phyloP scores from a whole-genome alignment of 2,329 filamentous ascomycete genomes.

The Drechslerella coelobrocha region DNA sequence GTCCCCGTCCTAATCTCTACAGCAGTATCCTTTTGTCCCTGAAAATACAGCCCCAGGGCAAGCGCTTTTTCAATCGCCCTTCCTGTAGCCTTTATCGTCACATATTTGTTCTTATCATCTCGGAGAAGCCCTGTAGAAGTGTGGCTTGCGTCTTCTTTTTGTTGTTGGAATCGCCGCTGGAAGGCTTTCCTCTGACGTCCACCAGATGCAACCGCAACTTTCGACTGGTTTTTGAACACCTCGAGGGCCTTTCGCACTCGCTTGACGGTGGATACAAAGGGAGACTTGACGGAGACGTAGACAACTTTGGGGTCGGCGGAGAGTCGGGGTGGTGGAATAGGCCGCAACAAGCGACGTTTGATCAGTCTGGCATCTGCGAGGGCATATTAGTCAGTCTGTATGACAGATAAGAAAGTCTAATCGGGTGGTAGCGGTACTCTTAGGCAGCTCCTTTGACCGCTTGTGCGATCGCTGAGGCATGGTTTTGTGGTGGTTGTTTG shows the following conservation, averaged over 20 bases:
- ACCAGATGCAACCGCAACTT: constrained; percentile 58
- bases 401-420: not conserved
- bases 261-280: constrained; percentile 72
- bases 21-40: constrained; percentile 66
- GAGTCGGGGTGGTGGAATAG: constrained; percentile 33
- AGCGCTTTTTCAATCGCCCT: constrained; percentile 71
- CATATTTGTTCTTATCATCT: constrained; percentile 60
- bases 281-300: constrained; percentile 70
- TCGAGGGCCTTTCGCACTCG: constrained; percentile 70
- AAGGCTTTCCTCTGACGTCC: constrained; percentile 35
- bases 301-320: constrained; percentile 59
- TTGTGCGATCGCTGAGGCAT: constrained; percentile 25
- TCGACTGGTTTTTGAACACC: constrained; percentile 63
- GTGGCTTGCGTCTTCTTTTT: constrained; percentile 49
- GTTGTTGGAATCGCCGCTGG: constrained; percentile 49
- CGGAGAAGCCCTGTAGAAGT: constrained; percentile 14
- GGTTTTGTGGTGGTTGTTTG: constrained; percentile 19
- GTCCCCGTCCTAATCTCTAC: constrained; percentile 70
- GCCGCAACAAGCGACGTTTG: constrained; percentile 34
- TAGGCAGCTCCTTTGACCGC: constrained; percentile 53
- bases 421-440: not conserved
- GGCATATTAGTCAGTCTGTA: not conserved
- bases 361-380: constrained; percentile 29
- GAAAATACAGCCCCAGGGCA: constrained; percentile 70
- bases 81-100: constrained; percentile 70